Evolutionary conservation across 805 yeast species (phyloP).

Genomic region (Deakozyma indianensis): DNA sequence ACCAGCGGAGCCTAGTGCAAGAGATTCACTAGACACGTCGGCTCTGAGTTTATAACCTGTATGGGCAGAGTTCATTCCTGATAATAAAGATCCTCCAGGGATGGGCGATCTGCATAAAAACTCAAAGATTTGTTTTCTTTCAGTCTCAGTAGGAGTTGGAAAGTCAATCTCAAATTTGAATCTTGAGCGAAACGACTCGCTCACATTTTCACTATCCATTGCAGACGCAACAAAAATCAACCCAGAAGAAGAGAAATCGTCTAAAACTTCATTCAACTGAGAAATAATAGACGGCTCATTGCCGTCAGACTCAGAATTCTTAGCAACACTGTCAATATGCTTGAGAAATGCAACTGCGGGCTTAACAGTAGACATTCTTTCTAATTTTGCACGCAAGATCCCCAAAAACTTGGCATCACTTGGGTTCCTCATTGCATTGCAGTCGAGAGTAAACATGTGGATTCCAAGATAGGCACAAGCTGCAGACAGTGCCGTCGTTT

Average conservation of each 20-base stretch:
- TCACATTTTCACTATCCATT: slow-evolving; percentile 52
- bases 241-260: slow-evolving; percentile 32
- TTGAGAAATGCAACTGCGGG: slow-evolving; percentile 39
- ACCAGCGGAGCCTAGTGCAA: slow-evolving; percentile 87
- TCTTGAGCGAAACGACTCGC: slow-evolving; percentile 48
- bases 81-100: neutral
- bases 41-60: slow-evolving; percentile 21
- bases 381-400: slow-evolving; percentile 58
- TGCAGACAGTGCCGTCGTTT: slow-evolving; percentile 45
- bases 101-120: slow-evolving; percentile 22
- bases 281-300: slow-evolving; percentile 24
- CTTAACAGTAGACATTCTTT: slow-evolving; percentile 35
- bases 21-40: slow-evolving; percentile 39
- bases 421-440: slow-evolving; percentile 51
- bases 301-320: slow-evolving; percentile 47
- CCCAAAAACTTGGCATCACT: slow-evolving; percentile 73
- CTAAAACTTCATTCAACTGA: slow-evolving; percentile 42
- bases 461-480: slow-evolving; percentile 46
- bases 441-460: slow-evolving; percentile 55
- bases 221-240: slow-evolving; percentile 52
- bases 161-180: slow-evolving; percentile 67
- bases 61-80: neutral
- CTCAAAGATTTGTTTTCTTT: slow-evolving; percentile 50
- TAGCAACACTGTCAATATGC: slow-evolving; percentile 67
- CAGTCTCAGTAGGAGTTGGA: slow-evolving; percentile 65